These are phyloP conservation scores for Pezicula radicicola DNA, from an alignment of 2,329 filamentous ascomycete genomes.

Conservation along the genomic window DNA sequence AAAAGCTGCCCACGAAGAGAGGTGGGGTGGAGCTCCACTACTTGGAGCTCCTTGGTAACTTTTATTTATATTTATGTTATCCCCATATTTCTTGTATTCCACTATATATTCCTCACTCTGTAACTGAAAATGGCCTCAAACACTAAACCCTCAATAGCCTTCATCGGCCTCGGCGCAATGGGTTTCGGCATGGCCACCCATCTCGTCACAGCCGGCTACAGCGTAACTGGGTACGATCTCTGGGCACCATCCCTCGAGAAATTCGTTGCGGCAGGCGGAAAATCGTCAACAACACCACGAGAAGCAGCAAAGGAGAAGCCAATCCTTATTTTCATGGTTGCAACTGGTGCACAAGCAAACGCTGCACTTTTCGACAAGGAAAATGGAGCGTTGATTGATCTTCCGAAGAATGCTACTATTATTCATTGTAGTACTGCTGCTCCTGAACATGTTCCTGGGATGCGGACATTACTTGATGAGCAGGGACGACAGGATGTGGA, in stretches of 20 bases:
- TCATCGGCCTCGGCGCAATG: slow-evolving; percentile 70
- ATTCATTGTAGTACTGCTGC: slow-evolving; percentile 71
- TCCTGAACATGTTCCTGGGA: slow-evolving; percentile 59
- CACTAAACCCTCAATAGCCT: slow-evolving; percentile 14
- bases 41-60: no score
- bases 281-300: slow-evolving; percentile 53
- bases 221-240: slow-evolving; percentile 70
- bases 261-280: slow-evolving; percentile 62
- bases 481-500: slow-evolving; percentile 58
- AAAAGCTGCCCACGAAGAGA: no score
- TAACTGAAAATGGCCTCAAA: background rate
- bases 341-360: slow-evolving; percentile 67
- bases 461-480: slow-evolving; percentile 53
- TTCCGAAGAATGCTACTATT: slow-evolving; percentile 54
- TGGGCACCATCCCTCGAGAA: slow-evolving; percentile 63
- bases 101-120: no score
- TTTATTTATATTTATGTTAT: no score
- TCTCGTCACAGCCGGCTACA: slow-evolving; percentile 63
- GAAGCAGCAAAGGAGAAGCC: slow-evolving; percentile 57
- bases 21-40: no score
- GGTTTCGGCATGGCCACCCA: slow-evolving; percentile 79
- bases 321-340: slow-evolving; percentile 73
- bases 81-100: no score
- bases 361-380: slow-evolving; percentile 59
- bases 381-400: slow-evolving; percentile 43